phyloP scores from a whole-genome alignment of 2,329 filamentous ascomycete species.

The Aspergillus eucalypticola region DNA sequence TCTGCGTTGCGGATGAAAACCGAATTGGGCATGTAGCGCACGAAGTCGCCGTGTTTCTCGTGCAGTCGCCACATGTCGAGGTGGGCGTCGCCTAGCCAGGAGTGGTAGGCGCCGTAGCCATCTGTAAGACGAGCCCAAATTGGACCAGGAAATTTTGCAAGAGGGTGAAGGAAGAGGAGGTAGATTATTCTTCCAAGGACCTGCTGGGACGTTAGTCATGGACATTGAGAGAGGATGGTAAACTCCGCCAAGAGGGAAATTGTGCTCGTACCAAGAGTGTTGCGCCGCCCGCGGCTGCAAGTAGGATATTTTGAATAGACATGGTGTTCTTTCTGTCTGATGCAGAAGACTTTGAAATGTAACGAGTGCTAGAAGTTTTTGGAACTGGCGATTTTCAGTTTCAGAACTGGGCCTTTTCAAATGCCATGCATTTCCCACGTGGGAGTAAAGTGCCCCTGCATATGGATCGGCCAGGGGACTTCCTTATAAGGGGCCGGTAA shows the following conservation, averaged over 20 bases:
- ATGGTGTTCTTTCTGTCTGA: neutral
- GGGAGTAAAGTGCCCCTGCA: neutral
- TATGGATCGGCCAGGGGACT: neutral
- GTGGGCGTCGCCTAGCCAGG: constrained; percentile 29
- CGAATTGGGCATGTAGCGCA: neutral
- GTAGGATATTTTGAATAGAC: neutral
- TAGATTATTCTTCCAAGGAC: neutral
- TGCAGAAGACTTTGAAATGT: neutral
- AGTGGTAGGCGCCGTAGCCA: constrained; percentile 27
- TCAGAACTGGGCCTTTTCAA: neutral
- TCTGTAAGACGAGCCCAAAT: constrained; percentile 59
- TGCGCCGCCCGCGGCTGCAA: neutral
- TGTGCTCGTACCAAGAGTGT: neutral
- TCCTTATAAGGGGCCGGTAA: neutral
- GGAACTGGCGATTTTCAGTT: neutral
- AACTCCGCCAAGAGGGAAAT: neutral
- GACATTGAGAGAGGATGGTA: no score
- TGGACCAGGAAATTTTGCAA: neutral
- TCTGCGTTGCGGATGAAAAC: neutral
- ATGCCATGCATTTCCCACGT: neutral
- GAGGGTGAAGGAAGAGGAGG: neutral
- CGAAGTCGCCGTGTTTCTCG: constrained; percentile 30
- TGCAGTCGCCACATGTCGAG: constrained; percentile 28
- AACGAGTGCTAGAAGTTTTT: neutral
- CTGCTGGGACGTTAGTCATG: neutral